Conservation (phyloP, 164 flowering plant genomes). For the Liquidambar formosana region DNA sequence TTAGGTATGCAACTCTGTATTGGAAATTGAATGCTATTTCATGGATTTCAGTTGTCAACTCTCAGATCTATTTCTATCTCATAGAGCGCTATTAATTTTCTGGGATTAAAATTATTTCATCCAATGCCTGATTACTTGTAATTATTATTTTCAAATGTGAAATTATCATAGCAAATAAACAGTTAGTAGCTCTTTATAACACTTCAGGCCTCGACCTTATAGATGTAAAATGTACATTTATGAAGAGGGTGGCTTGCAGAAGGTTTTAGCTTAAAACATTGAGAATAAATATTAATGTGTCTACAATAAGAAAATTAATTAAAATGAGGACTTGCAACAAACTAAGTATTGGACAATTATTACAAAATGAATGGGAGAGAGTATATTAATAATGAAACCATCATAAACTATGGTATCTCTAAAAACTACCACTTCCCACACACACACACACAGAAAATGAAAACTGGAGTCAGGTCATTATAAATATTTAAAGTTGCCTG, state of each 20-base stretch:
- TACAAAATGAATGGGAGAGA: too few relatives aligned
- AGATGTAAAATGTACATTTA: background rate
- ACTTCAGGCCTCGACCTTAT: background rate
- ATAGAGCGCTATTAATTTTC: background rate
- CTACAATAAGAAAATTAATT: too few relatives aligned
- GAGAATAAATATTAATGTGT: too few relatives aligned
- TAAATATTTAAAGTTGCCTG: too few relatives aligned
- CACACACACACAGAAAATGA: too few relatives aligned
- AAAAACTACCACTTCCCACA: too few relatives aligned
- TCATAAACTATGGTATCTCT: too few relatives aligned
- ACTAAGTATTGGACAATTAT: too few relatives aligned
- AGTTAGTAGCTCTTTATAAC: background rate
- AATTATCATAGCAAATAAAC: background rate
- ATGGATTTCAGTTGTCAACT: background rate
- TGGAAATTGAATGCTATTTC: background rate
- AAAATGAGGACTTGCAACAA: too few relatives aligned
- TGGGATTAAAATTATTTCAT: background rate
- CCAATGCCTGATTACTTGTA: background rate
- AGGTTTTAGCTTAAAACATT: too few relatives aligned
- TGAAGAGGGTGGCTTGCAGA: background rate
- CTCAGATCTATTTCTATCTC: background rate
- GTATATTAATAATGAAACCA: too few relatives aligned
- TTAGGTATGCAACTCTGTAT: constrained; percentile 51
- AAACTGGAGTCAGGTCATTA: too few relatives aligned
- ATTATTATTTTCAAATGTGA: background rate